Evolutionary conservation across 768 basidiomycete species (phyloP), one percentile per base, ranked within the genome.

Genomic region (Pilatotrama ljubarskyi): DNA sequence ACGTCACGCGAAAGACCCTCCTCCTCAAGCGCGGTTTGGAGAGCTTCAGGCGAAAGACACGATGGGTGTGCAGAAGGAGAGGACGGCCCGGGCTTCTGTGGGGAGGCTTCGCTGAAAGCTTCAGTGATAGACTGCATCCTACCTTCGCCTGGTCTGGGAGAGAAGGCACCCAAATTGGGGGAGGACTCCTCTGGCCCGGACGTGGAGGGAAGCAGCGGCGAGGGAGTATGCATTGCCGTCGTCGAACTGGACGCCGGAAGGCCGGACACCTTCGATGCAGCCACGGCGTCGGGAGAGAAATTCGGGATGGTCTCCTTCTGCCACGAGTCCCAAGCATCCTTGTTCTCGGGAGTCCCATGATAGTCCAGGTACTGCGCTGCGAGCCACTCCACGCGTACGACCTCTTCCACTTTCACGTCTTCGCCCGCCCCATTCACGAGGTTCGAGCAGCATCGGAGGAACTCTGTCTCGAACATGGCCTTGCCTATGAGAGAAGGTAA

Each of bases 1-100:
- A 88, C 76, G 25, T 88, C 86, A 17, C 84, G 77, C 13, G 88
- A 85, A 13, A 93, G 77, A 0, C 90, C 90, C 61, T 87, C 86
- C 44, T 79, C 78, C 11, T 84, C 78, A 13, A 92, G 76, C 18
- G 78, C 76, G 1, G 74, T 66, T 79, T 85, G 85, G 3, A 86
- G 76, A 32, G 62, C 53, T 26, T 70, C 65, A 9, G 63, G 65
- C 4, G 59, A 37, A 22, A 61, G 35, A 15, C 47, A 35, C 29
- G 46, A 55, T 6, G 42, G 14, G 2, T 22, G 24, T 9, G 13
- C 1, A 25, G 58, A 35, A 18, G 57, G 25, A 4, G 55, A 44
- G 15, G 53, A n/a, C 40, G 55, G 63, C 14, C 61, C 61, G 14
- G 59, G 55, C n/a, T 56, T 50, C 26, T 54, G 66, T 17, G 57